Base-by-base conservation (phyloP, 2,329 filamentous ascomycete species). In the Furcasterigmium sp. region DNA sequence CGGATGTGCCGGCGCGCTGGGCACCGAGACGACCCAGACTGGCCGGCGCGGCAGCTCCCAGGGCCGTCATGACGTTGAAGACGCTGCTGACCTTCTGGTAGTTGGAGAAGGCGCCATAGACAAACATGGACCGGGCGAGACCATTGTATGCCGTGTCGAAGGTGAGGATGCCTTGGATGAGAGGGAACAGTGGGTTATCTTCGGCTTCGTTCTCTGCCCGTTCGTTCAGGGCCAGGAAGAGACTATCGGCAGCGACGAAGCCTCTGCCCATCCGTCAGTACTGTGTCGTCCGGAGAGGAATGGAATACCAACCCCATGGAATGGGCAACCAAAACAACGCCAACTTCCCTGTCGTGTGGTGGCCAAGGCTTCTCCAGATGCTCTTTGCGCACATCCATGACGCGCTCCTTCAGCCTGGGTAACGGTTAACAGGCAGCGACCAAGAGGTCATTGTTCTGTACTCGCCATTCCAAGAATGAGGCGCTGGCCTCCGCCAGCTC, bases 91-190 rank as follows among this genome's bases (percentile, higher is more conserved):
- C 71, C 44, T 77, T 78, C 45, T 74, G 69, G 53, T 79, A 80
- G 57, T 78, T 78, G 40, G 73, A 76, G 43, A 80, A 79, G 25
- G 75, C 76, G 36, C 76, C 76, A 48, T 80, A 80, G 36, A 78
- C 76, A 47, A 80, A 79, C 74, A 80, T 77, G 39, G 72, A 75
- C 11, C 76, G 64, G 3, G 76, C 72, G 14, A 80, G 72, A 7
- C 84, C 83, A 45, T 88, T 81, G 62, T 84, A 94, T 0, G 90
- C 90, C 0, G 90, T 95, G 62, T 95, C 89, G 54, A 93, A 93
- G 7, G 87, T 80, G 26, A 94, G 71, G 14, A 94, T 73, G 39
- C 85, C 89, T 55, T 88, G 84, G 46, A 94, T 84, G 42, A 87
- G 78, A 1, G 89, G 89, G 60, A 94, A 94, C 61, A 89, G 80